Conservation (phyloP, 2,329 filamentous ascomycete species). For the Fusarium vanettenii region DNA sequence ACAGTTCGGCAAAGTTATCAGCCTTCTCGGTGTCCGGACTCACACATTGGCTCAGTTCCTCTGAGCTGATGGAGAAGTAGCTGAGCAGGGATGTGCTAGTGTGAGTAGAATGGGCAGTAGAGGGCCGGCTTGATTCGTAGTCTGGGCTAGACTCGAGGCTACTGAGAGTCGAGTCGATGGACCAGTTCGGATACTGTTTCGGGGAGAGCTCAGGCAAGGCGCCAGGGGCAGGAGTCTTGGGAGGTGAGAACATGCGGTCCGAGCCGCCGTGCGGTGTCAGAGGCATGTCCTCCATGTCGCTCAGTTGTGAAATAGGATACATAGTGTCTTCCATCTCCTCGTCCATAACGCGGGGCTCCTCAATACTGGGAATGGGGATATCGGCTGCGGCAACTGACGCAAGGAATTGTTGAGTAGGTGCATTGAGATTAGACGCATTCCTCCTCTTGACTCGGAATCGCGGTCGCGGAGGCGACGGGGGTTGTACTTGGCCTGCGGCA, state of each 20-base stretch:
- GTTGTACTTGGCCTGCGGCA: conserved; percentile 49
- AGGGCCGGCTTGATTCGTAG: conserved; percentile 69
- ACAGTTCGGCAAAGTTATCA: conserved; percentile 40
- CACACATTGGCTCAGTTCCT: conserved; percentile 63
- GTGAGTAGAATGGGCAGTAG: conserved; percentile 69
- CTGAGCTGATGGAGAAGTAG: conserved; percentile 65
- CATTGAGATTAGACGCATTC: conserved; percentile 62
- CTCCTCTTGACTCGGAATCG: conserved; percentile 68
- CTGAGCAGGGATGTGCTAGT: conserved; percentile 69
- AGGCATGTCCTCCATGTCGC: conserved; percentile 48
- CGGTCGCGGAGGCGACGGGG: conserved; percentile 63
- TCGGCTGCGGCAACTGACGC: conserved; percentile 74
- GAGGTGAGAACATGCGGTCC: conserved; percentile 62
- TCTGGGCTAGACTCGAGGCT: conserved; percentile 69
- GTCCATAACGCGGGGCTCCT: conserved; percentile 62
- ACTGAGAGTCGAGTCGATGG: conserved; percentile 66
- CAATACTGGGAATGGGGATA: conserved; percentile 73
- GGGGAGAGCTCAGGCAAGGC: conserved; percentile 57
- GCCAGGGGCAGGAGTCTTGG: conserved; percentile 68
- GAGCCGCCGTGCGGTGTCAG: conserved; percentile 47
- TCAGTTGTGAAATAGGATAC: conserved; percentile 50
- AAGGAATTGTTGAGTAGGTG: conserved; percentile 74
- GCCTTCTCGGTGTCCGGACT: conserved; percentile 58
- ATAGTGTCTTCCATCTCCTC: conserved; percentile 56
- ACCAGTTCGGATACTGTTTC: conserved; percentile 68